phyloP scores from a whole-genome alignment of 305 asterid genomes.

The Rubia occidens region DNA sequence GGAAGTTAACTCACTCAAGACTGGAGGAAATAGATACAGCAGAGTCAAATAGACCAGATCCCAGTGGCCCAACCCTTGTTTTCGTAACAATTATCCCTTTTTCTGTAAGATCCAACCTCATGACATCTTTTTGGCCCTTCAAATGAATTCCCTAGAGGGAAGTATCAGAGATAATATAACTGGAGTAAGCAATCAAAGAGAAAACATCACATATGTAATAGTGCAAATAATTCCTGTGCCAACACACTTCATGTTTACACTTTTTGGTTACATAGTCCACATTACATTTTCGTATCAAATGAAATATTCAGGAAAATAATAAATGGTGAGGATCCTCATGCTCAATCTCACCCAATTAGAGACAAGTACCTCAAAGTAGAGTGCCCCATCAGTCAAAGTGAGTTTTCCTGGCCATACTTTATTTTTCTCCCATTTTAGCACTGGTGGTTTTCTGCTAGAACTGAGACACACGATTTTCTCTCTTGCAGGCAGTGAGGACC shows the following conservation, averaged over 20 bases:
- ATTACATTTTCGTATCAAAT: not conserved
- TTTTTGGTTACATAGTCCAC: not conserved
- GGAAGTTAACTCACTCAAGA: conserved; percentile 96
- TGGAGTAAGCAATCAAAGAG: conserved; percentile 4
- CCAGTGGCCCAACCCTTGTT: conserved; percentile 88
- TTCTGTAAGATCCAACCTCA: conserved; percentile 70
- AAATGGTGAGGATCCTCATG: not conserved
- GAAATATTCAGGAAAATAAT: not conserved
- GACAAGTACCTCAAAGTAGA: conserved; percentile 75
- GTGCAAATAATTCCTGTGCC: not conserved
- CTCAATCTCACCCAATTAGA: conserved; percentile 3
- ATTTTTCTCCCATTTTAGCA: conserved; percentile 83
- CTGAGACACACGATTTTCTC: conserved; percentile 69
- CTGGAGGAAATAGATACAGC: conserved; percentile 73
- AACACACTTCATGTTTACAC: not conserved
- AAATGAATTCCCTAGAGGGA: conserved; percentile 53
- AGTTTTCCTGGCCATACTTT: conserved; percentile 95
- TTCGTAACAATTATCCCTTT: conserved; percentile 47
- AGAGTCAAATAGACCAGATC: conserved; percentile 84
- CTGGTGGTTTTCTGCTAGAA: conserved; percentile 89
- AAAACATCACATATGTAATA: not conserved
- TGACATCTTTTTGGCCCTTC: conserved; percentile 39
- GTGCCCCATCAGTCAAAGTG: conserved; percentile 72
- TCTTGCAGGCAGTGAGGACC: conserved; percentile 29
- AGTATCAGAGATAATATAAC: conserved; percentile 14